phyloP scores from a whole-genome alignment of 345 rosid species.

The rapeseed (Brassica napus) region Da-Ae NC_063447.1:4462001-4462500 shows the following conservation, averaged over 20 bases:
- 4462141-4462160: conserved; percentile 83
- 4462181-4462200: conserved; percentile 94
- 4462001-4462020: not conserved
- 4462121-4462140: not conserved
- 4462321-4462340: conserved; percentile 13
- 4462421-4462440: not conserved
- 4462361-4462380: conserved; percentile 44
- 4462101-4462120: conserved; percentile 5
- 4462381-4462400: not conserved
- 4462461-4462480: not conserved
- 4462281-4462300: conserved; percentile 80
- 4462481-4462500: not conserved
- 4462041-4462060: not conserved
- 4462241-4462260: conserved; percentile 95
- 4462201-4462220: conserved; percentile 95
- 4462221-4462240: conserved; percentile 93
- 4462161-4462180: conserved; percentile 84
- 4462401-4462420: not conserved
- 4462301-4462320: conserved; percentile 75
- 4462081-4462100: not conserved
- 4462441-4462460: not conserved
- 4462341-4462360: conserved; percentile 18
- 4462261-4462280: conserved; percentile 80
- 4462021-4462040: not conserved
- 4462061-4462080: not conserved